Evolutionary conservation across 208 protist genomes (phyloP).

Genomic region (Leptomonas pyrrhocoris): DNA sequence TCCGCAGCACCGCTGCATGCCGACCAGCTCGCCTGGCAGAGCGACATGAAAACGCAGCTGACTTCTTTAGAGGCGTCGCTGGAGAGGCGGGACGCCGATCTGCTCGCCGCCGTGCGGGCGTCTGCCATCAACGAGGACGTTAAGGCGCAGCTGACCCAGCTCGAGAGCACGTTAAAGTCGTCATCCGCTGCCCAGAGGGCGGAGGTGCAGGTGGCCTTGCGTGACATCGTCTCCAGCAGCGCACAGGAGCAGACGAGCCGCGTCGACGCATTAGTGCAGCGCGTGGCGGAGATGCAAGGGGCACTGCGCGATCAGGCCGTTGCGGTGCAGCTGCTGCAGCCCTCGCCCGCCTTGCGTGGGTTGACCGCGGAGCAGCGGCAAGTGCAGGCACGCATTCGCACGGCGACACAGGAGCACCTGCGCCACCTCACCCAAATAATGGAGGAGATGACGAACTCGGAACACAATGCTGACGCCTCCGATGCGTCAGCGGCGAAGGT

Average conservation of each 20-base stretch:
- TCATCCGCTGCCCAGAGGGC: conserved; percentile 5
- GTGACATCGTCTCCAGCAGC: conserved; percentile 2
- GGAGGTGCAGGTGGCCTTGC: conserved; percentile 18
- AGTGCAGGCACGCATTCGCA: conserved; percentile 16
- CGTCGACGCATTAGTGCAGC: conserved; percentile 12
- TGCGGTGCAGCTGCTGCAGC: conserved; percentile 28
- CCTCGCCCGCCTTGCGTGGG: conserved; percentile 12
- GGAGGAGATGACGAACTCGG: conserved; percentile 1
- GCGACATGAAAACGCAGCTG: conserved; percentile 9
- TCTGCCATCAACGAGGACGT: conserved; percentile 10
- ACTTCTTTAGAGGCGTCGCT: conserved; percentile 17
- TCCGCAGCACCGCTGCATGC: conserved; percentile 1
- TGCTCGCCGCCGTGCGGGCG: conserved; percentile 24
- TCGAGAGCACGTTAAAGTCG: conserved; percentile 11
- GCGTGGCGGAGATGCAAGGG: conserved; percentile 24
- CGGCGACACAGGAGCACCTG: conserved; percentile 19
- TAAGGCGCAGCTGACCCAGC: conserved; percentile 15
- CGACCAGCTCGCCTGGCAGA: conserved; percentile 21
- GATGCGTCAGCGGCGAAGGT: conserved; percentile 6
- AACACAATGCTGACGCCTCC: too few species aligned
- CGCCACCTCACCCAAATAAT: conserved; percentile 15
- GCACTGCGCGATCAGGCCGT: conserved; percentile 24
- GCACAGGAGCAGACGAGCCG: conserved; percentile 14
- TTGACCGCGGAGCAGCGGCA: conserved; percentile 25
- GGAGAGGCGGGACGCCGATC: conserved; percentile 20